A percentile compares a stretch with the other conserved stretches of the same genome.
These are phyloP conservation scores for Claviceps cyperi DNA, from an alignment of 2,329 filamentous ascomycete species.

Conservation along the genomic window DNA sequence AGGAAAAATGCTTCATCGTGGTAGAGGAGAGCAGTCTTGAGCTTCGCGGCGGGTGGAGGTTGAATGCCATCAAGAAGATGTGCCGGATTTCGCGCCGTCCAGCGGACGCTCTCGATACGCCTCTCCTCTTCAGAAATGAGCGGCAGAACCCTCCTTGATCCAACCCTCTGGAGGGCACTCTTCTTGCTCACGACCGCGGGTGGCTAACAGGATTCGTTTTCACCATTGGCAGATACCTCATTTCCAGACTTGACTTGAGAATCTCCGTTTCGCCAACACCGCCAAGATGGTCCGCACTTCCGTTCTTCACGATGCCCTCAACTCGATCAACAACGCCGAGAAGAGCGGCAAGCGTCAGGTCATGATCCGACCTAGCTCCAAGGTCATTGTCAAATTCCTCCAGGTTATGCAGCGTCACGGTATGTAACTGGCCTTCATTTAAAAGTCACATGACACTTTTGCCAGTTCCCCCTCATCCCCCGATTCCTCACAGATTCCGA, in stretches of 20 bases:
- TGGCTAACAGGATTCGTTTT: conserved; percentile 39
- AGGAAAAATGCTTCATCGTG: conserved; percentile 33
- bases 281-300: conserved; percentile 98
- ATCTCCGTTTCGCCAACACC: conserved; percentile 48
- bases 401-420: conserved; percentile 99
- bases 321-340: conserved; percentile 99
- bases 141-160: conserved; percentile 53
- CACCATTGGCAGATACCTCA: conserved; percentile 47
- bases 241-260: conserved; percentile 56
- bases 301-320: conserved; percentile 98
- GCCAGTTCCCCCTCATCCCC: neutral
- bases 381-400: conserved; percentile 99
- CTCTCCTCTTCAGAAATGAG: conserved; percentile 49
- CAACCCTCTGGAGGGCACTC: conserved; percentile 45
- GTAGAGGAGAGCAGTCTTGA: conserved; percentile 48
- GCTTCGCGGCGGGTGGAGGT: conserved; percentile 13
- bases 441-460: neutral
- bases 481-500: conserved; percentile 8
- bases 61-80: neutral
- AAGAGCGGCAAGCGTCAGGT: conserved; percentile 99
- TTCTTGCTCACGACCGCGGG: conserved; percentile 48
- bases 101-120: conserved; percentile 36
- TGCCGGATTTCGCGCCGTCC: neutral
- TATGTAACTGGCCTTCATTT: conserved; percentile 40
- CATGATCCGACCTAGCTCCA: conserved; percentile 92